Evolutionary conservation across 1,139 yeast genomes (phyloP).

Genomic region (Hyphopichia fennica): DNA sequence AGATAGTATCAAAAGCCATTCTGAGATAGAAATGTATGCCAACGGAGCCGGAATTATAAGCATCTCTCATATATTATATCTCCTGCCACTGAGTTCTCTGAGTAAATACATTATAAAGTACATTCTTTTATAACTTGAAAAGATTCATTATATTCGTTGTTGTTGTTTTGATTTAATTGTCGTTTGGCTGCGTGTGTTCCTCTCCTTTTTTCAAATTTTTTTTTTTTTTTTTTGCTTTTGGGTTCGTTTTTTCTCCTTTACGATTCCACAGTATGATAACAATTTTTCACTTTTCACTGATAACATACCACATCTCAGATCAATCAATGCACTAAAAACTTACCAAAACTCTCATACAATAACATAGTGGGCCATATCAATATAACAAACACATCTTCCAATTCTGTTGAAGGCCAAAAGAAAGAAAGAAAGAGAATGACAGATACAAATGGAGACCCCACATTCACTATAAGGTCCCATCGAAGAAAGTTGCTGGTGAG

Average conservation of each 20-base stretch:
- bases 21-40: background rate
- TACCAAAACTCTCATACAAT: too few relatives aligned
- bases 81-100: background rate
- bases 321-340: background rate
- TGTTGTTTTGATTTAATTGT: background rate
- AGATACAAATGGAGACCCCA: background rate
- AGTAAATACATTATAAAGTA: too few relatives aligned
- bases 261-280: too few relatives aligned
- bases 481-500: slow-evolving; percentile 1
- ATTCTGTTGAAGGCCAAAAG: too few relatives aligned
- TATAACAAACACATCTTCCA: too few relatives aligned
- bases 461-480: background rate
- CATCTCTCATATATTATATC: background rate
- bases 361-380: too few relatives aligned
- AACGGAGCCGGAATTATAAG: slow-evolving; percentile 1
- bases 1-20: background rate
- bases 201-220: background rate
- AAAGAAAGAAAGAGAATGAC: background rate
- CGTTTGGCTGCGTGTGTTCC: too few relatives aligned
- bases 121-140: background rate
- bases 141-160: background rate
- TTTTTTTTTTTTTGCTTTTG: background rate
- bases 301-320: too few relatives aligned
- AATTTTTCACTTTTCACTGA: too few relatives aligned
- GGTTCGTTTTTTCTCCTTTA: too few relatives aligned